A percentile compares a stretch with the other conserved stretches of the same genome.
These are phyloP conservation scores for Penicillium sp. DNA, from an alignment of 2,329 filamentous ascomycete species.

Conservation along the genomic window DNA sequence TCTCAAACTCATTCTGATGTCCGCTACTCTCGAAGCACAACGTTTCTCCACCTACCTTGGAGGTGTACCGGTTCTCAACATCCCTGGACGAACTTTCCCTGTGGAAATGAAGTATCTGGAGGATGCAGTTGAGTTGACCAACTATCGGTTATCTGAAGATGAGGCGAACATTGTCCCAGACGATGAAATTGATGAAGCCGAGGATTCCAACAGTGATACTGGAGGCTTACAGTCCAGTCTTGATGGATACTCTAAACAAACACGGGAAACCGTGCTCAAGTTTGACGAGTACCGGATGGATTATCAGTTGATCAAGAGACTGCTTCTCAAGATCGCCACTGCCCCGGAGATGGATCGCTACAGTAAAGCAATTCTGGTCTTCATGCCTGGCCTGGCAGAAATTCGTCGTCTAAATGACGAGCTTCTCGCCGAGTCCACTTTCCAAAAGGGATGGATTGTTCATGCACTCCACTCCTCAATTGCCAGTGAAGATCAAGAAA, in stretches of 20 bases:
- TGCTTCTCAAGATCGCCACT: slow-evolving; percentile 74
- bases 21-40: slow-evolving; percentile 90
- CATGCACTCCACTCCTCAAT: slow-evolving; percentile 93
- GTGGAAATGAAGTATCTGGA: slow-evolving; percentile 87
- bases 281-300: slow-evolving; percentile 92
- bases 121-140: slow-evolving; percentile 85
- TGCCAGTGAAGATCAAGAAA: slow-evolving; percentile 93
- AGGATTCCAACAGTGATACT: slow-evolving; percentile 50
- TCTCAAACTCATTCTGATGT: slow-evolving; percentile 94
- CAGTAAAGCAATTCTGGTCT: slow-evolving; percentile 91
- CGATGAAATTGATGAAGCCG: slow-evolving; percentile 49
- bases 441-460: slow-evolving; percentile 76
- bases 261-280: slow-evolving; percentile 69
- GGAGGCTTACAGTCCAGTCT: slow-evolving; percentile 65
- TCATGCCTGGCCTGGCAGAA: slow-evolving; percentile 91
- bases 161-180: slow-evolving; percentile 36
- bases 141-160: slow-evolving; percentile 69
- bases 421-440: slow-evolving; percentile 72
- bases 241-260: slow-evolving; percentile 72
- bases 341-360: slow-evolving; percentile 66
- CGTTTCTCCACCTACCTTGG: slow-evolving; percentile 87
- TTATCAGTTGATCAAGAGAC: slow-evolving; percentile 77
- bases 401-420: slow-evolving; percentile 87
- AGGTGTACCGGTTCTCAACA: slow-evolving; percentile 80
- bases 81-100: slow-evolving; percentile 91